Evolutionary conservation across 257 asterid species (phyloP).

Genomic region (Jacaranda copaia): DNA sequence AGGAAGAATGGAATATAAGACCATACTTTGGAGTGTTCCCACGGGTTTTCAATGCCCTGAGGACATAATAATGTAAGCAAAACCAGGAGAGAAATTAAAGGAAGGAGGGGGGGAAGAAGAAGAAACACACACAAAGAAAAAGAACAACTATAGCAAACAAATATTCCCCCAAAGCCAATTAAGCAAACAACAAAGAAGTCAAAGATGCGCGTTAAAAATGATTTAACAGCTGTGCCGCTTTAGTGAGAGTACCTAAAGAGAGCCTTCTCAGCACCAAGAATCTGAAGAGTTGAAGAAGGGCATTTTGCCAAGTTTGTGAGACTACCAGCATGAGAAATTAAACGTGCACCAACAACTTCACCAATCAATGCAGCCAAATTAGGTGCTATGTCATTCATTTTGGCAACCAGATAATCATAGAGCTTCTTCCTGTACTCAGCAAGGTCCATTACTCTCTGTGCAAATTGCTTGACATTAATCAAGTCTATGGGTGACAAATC

Average conservation of each 20-base stretch:
- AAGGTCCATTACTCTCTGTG: constrained; percentile 94
- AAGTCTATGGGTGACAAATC: constrained; percentile 90
- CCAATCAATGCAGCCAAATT: constrained; percentile 96
- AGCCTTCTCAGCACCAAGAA: constrained; percentile 98
- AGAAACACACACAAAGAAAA: neutral
- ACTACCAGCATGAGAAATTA: constrained; percentile 98
- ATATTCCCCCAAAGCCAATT: neutral
- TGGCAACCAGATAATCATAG: constrained; percentile 83
- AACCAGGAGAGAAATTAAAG: neutral
- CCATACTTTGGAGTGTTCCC: constrained; percentile 99
- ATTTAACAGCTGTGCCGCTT: neutral
- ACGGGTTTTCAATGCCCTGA: constrained; percentile 88
- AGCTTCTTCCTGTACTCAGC: constrained; percentile 92
- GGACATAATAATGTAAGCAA: constrained; percentile 11
- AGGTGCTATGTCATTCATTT: constrained; percentile 96
- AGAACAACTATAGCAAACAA: neutral
- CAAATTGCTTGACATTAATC: constrained; percentile 89
- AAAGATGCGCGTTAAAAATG: neutral
- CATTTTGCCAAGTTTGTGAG: constrained; percentile 96
- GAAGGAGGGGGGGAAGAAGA: no score
- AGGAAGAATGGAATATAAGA: constrained; percentile 95
- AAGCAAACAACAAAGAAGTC: constrained; percentile 4
- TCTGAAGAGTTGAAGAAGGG: constrained; percentile 97
- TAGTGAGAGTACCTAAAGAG: constrained; percentile 69
- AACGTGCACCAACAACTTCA: constrained; percentile 97